Conservation (phyloP, 768 basidiomycete species). For the Clavulina sp. region DNA sequence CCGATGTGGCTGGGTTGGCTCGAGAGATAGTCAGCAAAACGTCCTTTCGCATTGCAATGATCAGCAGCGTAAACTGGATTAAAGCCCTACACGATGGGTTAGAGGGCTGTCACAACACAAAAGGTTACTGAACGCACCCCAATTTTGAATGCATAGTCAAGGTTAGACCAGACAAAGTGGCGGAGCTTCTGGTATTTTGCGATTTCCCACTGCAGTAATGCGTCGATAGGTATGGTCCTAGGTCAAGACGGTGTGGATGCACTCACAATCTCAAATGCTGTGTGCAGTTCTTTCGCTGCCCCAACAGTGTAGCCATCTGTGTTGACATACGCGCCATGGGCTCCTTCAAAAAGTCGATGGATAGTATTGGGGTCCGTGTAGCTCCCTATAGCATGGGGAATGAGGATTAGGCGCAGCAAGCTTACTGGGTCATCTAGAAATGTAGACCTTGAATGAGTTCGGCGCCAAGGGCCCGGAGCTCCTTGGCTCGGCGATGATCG, state of each 20-base stretch:
- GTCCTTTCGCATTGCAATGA: not conserved
- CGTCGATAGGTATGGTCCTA: no score
- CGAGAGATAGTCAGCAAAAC: not conserved
- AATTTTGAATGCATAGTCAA: slow-evolving; percentile 28
- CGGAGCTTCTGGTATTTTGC: not conserved
- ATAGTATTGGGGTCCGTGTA: not conserved
- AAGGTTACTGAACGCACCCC: not conserved
- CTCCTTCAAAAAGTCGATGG: not conserved
- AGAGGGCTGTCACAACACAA: not conserved
- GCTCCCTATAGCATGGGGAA: not conserved
- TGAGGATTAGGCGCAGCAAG: not conserved
- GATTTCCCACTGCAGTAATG: no score
- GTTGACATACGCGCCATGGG: slow-evolving; percentile 7
- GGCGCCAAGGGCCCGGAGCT: not conserved
- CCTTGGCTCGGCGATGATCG: not conserved
- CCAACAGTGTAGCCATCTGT: slow-evolving; percentile 5
- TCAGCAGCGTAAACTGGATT: not conserved
- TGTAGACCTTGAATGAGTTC: not conserved
- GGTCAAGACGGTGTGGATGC: no score
- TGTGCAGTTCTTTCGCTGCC: slow-evolving; percentile 1
- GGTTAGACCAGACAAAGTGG: slow-evolving; percentile 22
- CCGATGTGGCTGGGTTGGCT: not conserved
- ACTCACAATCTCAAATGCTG: not conserved
- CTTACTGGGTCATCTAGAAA: not conserved
- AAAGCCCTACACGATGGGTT: slow-evolving; percentile 1